Evolutionary conservation across 371 early-diverging fungal genomes (phyloP), one percentile per base, ranked within the genome.

Genomic region (Actinomucor elegans): DNA sequence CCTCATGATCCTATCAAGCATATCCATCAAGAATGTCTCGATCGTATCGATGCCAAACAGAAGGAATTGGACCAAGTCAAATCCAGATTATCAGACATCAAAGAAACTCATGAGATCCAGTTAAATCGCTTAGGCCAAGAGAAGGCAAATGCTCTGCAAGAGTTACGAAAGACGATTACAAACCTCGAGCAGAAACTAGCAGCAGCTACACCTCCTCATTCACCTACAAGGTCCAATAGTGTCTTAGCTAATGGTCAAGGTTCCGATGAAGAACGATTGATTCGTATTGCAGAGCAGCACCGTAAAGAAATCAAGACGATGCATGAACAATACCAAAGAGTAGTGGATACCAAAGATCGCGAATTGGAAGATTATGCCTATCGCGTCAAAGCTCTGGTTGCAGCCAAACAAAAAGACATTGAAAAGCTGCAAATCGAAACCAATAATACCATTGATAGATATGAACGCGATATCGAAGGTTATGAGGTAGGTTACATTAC

Each of bases 361-460:
- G 75, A 69, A n/a, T 33, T 75, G 20, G 75, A 71, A 31, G 66
- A 66, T 27, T 71, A 69, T 48, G 69, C 72, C 10, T 75, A 71
- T 44, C 64, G 75, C 7, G 55, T 75, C 17, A 75, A 66, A 34
- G 66, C 72, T 1, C 17, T 75, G 5, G 53, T 62, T 2, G 64
- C 69, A 21, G 40, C 69, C 81, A 66, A 60, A 24, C 65, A 67
- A 44, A 71, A 71, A 40, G 75, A 71, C 24, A 38, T 66, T 5
- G 75, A 71, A 28, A 49, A 43, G 4, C 17, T 60, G 12, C 48
- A 61, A 9, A 29, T 35, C 1, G 67, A 69, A 38, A 48, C 55
- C 3, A 63, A 34, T 9, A 44, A 62, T 10, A 52, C 63, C 10
- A 42, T 61, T 24, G 49, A 57, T n/a, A 43, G 55, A 18, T 54